phyloP scores from a whole-genome alignment of 768 basidiomycete species.

The Tulasnella sp. region DNA sequence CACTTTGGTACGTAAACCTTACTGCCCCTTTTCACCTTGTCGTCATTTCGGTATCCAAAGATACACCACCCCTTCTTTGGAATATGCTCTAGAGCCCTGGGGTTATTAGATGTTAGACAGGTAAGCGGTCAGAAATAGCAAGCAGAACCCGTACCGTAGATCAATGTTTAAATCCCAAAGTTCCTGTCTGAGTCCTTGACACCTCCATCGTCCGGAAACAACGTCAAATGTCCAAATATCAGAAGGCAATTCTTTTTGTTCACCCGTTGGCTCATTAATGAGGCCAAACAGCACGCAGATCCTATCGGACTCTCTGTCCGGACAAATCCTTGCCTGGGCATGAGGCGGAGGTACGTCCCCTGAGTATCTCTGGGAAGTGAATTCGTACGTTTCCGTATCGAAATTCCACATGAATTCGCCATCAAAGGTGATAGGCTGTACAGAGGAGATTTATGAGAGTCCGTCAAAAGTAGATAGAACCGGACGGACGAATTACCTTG shows the following conservation, averaged over 20 bases:
- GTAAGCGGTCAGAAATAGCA: neutral
- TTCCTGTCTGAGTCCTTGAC: neutral
- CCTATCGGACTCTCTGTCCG: neutral
- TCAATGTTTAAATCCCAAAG: neutral
- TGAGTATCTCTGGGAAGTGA: neutral
- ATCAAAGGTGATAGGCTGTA: neutral
- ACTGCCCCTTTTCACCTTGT: neutral
- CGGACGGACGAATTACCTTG: neutral
- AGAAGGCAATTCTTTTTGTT: neutral
- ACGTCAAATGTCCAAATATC: neutral
- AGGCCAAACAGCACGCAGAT: neutral
- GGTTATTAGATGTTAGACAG: neutral
- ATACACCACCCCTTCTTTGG: constrained; percentile 4
- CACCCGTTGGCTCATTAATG: neutral
- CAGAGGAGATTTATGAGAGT: neutral
- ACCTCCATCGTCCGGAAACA: neutral
- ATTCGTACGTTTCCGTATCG: neutral
- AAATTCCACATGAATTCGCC: neutral
- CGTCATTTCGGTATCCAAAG: neutral
- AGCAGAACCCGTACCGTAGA: neutral
- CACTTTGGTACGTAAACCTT: neutral
- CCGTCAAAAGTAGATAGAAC: neutral
- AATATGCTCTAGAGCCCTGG: neutral
- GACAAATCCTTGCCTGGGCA: neutral
- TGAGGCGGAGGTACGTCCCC: neutral